A percentile compares a stretch with the other conserved stretches of the same genome.
phyloP scores from a whole-genome alignment of 1,284 basidiomycete species.

The Cutaneotrichosporon dermatis region DNA sequence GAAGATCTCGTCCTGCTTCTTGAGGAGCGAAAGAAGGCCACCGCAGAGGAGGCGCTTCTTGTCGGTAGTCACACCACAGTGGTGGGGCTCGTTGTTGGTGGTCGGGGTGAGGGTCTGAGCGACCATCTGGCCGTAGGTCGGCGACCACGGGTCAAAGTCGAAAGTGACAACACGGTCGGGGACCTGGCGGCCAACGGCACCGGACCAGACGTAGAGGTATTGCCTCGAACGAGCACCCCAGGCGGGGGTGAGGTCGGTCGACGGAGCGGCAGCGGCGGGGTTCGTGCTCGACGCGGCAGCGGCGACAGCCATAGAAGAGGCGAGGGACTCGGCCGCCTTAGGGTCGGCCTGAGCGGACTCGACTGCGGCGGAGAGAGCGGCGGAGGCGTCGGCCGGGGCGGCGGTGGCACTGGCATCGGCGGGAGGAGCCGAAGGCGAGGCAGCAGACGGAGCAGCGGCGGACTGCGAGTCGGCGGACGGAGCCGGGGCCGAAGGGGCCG shows the following conservation, averaged over 20 bases:
- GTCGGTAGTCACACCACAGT: slow-evolving; percentile 13
- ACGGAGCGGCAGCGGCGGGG: background rate
- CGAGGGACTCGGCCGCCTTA: background rate
- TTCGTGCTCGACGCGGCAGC: background rate
- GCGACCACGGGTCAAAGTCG: slow-evolving; percentile 13
- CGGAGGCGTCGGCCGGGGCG: too few relatives aligned
- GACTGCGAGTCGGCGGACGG: too few relatives aligned
- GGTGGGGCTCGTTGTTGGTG: slow-evolving; percentile 16
- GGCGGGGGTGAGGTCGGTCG: background rate
- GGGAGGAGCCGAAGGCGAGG: too few relatives aligned
- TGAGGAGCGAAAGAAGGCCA: slow-evolving; percentile 16
- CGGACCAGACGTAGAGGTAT: slow-evolving; percentile 18
- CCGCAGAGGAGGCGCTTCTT: slow-evolving; percentile 11
- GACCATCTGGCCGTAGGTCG: slow-evolving; percentile 11
- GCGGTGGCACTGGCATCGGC: too few relatives aligned
- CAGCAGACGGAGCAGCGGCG: too few relatives aligned
- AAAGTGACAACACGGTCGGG: slow-evolving; percentile 17
- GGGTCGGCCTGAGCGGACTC: background rate
- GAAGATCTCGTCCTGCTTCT: slow-evolving; percentile 12
- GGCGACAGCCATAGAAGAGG: background rate
- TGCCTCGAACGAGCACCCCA: slow-evolving; percentile 8
- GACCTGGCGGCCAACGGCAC: slow-evolving; percentile 10
- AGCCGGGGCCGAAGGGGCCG: too few relatives aligned
- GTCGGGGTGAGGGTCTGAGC: slow-evolving; percentile 7
- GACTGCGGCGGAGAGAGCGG: too few relatives aligned